These are phyloP conservation scores for Podospora bellae-mahoneyi DNA, from an alignment of 495 filamentous ascomycete genomes.

Conservation along the genomic window DNA sequence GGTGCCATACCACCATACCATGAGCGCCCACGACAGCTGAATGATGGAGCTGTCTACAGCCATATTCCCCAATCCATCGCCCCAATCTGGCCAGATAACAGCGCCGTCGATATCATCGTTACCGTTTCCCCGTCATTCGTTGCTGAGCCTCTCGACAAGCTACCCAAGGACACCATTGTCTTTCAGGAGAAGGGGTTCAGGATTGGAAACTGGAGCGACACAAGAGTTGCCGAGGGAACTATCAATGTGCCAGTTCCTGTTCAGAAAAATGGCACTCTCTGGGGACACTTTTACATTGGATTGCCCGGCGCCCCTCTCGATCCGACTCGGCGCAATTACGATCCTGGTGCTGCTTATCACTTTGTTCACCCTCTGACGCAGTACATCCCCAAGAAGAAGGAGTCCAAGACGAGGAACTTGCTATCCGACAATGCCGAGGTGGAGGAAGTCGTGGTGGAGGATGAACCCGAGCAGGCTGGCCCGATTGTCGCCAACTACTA, in stretches of 20 bases:
- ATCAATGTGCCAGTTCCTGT: conserved; percentile 75
- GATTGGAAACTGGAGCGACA: conserved; percentile 78
- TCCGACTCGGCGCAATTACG: conserved; percentile 66
- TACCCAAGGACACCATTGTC: conserved; percentile 58
- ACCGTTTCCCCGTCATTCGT: conserved; percentile 75
- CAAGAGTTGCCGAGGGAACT: conserved; percentile 68
- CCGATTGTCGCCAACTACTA: conserved; percentile 81
- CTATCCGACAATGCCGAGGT: conserved; percentile 57
- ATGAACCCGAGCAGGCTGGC: conserved; percentile 48
- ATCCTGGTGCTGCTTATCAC: conserved; percentile 70
- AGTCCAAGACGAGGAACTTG: conserved; percentile 84
- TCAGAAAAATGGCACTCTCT: conserved; percentile 89
- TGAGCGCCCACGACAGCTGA: conserved; percentile 56
- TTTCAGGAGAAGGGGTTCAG: conserved; percentile 76
- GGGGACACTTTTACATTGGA: conserved; percentile 87
- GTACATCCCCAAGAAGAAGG: conserved; percentile 88
- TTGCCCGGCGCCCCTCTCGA: conserved; percentile 72
- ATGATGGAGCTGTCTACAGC: conserved; percentile 64
- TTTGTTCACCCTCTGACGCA: conserved; percentile 83
- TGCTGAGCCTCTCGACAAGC: conserved; percentile 60
- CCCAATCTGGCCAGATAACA: conserved; percentile 83
- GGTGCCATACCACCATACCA: conserved; percentile 61
- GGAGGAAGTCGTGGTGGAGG: conserved; percentile 44
- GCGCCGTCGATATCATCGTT: conserved; percentile 74
- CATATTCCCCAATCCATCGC: conserved; percentile 70